Evolutionary conservation across 331 rosid species (phyloP).

Genomic region (Spiraea crenata): DNA sequence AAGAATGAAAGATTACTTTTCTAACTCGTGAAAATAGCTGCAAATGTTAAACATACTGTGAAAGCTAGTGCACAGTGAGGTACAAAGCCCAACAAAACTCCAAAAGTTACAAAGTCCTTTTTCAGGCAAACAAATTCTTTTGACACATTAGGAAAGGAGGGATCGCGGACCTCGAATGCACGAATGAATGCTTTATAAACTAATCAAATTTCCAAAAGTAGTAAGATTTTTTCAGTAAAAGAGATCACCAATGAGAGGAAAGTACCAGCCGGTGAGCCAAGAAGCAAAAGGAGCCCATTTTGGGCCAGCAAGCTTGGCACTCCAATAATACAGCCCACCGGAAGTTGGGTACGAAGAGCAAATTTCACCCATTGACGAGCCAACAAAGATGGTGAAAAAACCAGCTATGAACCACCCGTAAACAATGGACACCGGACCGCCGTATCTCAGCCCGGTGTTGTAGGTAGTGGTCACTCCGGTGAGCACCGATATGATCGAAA

Average conservation of each 20-base stretch:
- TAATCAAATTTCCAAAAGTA: neutral
- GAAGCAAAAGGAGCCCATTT: slow-evolving; percentile 95
- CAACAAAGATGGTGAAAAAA: slow-evolving; percentile 78
- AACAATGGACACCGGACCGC: slow-evolving; percentile 81
- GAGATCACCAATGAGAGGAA: neutral
- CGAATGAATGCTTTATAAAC: too few species aligned
- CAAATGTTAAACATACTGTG: neutral
- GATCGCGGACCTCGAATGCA: too few species aligned
- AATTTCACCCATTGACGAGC: slow-evolving; percentile 89
- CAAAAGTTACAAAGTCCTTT: neutral
- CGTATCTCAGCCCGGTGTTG: slow-evolving; percentile 68
- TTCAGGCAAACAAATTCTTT: neutral
- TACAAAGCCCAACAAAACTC: neutral
- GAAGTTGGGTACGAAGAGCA: slow-evolving; percentile 95
- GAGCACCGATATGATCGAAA: slow-evolving; percentile 86
- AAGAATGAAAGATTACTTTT: neutral
- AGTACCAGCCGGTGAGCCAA: slow-evolving; percentile 97
- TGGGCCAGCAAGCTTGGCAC: slow-evolving; percentile 97
- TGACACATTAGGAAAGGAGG: too few species aligned
- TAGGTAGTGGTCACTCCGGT: slow-evolving; percentile 94
- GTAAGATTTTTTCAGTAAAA: neutral
- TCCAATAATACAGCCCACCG: slow-evolving; percentile 97
- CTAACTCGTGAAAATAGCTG: neutral
- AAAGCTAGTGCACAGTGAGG: neutral
- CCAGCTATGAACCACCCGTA: slow-evolving; percentile 88